phyloP scores from a whole-genome alignment of 148 eudicot species.

The Rhododendron henanense region DNA sequence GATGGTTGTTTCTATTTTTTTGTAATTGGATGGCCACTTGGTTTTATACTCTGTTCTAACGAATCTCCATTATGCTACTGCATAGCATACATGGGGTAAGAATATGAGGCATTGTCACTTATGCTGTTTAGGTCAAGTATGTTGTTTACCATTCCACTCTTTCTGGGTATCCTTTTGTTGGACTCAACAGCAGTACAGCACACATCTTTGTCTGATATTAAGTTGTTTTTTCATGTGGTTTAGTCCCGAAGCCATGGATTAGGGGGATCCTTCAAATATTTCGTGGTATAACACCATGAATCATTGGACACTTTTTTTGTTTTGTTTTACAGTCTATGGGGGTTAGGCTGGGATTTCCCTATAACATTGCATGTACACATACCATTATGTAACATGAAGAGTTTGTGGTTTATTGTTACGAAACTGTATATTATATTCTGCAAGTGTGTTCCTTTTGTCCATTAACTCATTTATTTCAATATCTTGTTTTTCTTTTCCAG shows the following conservation, averaged over 20 bases:
- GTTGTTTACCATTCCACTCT: background rate
- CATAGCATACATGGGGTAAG: background rate
- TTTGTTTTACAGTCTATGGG: background rate
- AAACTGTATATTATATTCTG: background rate
- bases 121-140: background rate
- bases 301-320: background rate
- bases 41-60: background rate
- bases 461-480: slow-evolving; percentile 19
- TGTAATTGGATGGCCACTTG: background rate
- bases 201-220: background rate
- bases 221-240: background rate
- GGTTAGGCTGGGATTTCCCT: background rate
- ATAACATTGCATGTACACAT: background rate
- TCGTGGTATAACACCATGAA: background rate
- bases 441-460: background rate
- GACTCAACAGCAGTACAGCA: background rate
- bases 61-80: background rate
- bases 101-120: background rate
- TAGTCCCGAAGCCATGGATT: background rate
- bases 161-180: background rate
- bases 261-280: background rate
- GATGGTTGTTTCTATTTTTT: slow-evolving; percentile 1
- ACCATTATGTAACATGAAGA: background rate
- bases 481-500: slow-evolving; percentile 22
- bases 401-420: background rate